These are phyloP conservation scores for Hortiboletus campestris DNA, from an alignment of 768 basidiomycete genomes.

Conservation along the genomic window DNA sequence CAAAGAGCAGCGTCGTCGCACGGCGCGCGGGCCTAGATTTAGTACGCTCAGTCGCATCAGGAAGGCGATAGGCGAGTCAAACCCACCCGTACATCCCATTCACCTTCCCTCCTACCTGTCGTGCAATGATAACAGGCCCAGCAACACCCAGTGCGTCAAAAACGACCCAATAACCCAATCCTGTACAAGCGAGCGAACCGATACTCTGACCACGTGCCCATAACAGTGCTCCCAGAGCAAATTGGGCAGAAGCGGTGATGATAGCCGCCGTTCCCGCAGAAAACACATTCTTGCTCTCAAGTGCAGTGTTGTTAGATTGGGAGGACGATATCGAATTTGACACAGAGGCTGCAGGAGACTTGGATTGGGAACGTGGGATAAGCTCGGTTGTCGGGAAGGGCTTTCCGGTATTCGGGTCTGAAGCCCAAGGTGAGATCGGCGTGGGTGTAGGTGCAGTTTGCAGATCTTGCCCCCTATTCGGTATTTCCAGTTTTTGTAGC, in stretches of 20 bases:
- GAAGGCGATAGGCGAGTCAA: conserved; percentile 25
- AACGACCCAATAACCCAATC: conserved; percentile 93
- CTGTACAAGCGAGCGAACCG: conserved; percentile 85
- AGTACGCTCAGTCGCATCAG: neutral
- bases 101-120: conserved; percentile 34
- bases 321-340: conserved; percentile 10
- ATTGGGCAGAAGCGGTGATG: conserved; percentile 41
- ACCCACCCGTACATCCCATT: conserved; percentile 62
- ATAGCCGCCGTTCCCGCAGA: conserved; percentile 23
- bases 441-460: conserved; percentile 59
- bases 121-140: conserved; percentile 37
- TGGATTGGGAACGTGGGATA: conserved; percentile 22
- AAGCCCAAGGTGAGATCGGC: conserved; percentile 68
- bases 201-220: conserved; percentile 91
- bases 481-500: neutral
- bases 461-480: conserved; percentile 35
- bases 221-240: conserved; percentile 65
- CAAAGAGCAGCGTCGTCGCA: conserved; percentile 74
- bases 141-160: conserved; percentile 87
- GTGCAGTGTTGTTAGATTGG: neutral
- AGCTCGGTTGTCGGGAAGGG: conserved; percentile 8
- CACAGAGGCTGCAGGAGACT: conserved; percentile 18
- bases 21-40: conserved; percentile 56
- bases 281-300: conserved; percentile 12
- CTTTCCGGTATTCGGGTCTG: conserved; percentile 38